Base-by-base conservation (phyloP, 345 rosid species). In the Trapa bicornis region DNA sequence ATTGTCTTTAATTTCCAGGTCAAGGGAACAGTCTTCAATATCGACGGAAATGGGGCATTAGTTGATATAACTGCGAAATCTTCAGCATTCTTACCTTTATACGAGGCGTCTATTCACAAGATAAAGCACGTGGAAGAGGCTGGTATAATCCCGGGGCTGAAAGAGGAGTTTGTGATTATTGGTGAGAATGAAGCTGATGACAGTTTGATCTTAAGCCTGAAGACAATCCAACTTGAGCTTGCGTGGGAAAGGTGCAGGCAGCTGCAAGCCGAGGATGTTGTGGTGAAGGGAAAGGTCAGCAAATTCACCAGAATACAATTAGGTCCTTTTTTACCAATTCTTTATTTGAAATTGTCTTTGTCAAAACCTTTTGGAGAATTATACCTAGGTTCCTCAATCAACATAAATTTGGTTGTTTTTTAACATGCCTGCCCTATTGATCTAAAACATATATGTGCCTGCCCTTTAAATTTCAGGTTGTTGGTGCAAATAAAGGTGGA, bases 241-340 rank as follows among this genome's bases (percentile, higher is more conserved):
- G 91, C 95, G 54, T 91, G 97, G 99, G 97, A 91, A 79, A 80
- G 97, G 65, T 93, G 98, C 52, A 85, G 92, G 77, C 98, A 93
- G 80, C 98, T 93, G 74, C 98, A 90, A 75, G 81, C 96, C 76
- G 98, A 93, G 85, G 97, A 93, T 80, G 96, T 83, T 43, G 75
- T 79, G 60, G 78, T 93, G 57, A 90, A 90, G 89, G 98, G 97
- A 73, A 87, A 88, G 92, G 97, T 87, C 69, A 5, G 82, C 71
- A n/a, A 22, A 54, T 54, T 52, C 22, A 53, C 60, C 10, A 22
- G 32, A 54, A n/a, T 54, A 22, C 1, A 7, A 6, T 54, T 5
- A 17, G 60, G 1, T 9, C 32, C 38, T 58, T 32, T 57, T 11
- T 11, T 4, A 1, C 56, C 22, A 41, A 8, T 41, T 41, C 43